A percentile compares a stretch with the other conserved stretches of the same genome.
These are phyloP conservation scores for Seiridium unicorne DNA, from an alignment of 2,329 filamentous ascomycete species.

Conservation along the genomic window DNA sequence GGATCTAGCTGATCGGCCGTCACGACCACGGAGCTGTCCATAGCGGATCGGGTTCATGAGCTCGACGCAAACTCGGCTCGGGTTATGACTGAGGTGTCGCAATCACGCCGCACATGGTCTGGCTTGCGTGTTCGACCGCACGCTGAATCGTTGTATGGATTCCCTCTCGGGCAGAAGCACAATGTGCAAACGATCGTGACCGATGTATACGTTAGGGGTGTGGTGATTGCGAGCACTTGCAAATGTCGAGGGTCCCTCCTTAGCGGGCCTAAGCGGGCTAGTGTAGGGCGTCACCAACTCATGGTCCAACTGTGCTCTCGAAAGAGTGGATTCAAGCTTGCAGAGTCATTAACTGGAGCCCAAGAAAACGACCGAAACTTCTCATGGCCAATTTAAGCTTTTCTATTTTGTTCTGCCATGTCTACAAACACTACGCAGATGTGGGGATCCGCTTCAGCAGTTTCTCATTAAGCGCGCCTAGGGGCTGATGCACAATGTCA, in stretches of 20 bases:
- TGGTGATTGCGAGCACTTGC: not conserved
- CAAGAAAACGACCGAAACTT: too few species aligned
- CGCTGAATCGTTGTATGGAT: too few species aligned
- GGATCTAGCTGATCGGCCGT: constrained; percentile 59
- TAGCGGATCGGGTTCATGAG: constrained; percentile 1
- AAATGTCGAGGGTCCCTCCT: not conserved
- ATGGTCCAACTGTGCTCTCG: not conserved
- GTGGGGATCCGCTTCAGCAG: too few species aligned
- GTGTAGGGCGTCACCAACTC: not conserved
- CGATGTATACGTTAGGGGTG: not conserved
- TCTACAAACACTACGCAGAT: too few species aligned
- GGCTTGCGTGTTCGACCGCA: not conserved
- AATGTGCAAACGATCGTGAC: not conserved
- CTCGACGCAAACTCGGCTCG: not conserved
- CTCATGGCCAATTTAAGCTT: too few species aligned
- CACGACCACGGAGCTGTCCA: constrained; percentile 47
- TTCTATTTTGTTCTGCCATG: too few species aligned
- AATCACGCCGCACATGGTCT: not conserved
- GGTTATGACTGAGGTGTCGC: not conserved
- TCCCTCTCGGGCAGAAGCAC: not conserved
- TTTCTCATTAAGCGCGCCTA: too few species aligned
- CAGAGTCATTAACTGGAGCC: too few species aligned
- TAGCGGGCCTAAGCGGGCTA: constrained; percentile 1
- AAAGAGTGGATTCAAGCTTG: too few species aligned
- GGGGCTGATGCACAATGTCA: too few species aligned